Percentiles rank a stretch among this genome's conserved stretches.
Evolutionary conservation across 208 protist species (phyloP).

Genomic region (Wallacemonas rigidus): DNA sequence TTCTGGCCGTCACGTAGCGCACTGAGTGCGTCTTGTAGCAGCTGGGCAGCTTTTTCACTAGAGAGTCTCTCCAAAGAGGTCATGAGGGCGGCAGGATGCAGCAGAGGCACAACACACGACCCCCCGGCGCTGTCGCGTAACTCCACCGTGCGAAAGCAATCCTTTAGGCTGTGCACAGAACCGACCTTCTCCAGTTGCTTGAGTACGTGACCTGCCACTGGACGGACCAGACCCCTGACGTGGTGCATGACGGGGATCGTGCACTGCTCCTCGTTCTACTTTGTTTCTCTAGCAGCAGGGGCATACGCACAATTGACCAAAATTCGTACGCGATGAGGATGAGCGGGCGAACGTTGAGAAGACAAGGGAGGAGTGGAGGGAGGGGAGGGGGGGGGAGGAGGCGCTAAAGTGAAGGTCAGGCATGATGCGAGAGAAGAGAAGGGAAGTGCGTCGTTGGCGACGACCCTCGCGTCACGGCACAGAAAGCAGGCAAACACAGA

Average conservation of each 20-base stretch:
- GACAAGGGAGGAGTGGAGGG: neutral
- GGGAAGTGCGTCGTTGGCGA: neutral
- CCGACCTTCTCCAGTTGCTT: neutral
- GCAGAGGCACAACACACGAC: slow-evolving; percentile 13
- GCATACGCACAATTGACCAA: neutral
- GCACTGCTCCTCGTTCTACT: neutral
- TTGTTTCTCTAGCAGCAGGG: too few relatives aligned
- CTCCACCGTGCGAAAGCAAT: slow-evolving; percentile 5
- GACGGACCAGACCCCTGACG: slow-evolving; percentile 52
- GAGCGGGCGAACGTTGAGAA: neutral
- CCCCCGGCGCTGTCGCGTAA: slow-evolving; percentile 8
- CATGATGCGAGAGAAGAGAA: neutral
- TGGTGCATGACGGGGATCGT: slow-evolving; percentile 45
- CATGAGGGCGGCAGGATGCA: slow-evolving; percentile 31
- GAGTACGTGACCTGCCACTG: slow-evolving; percentile 24
- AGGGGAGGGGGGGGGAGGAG: too few relatives aligned
- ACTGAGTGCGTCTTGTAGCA: slow-evolving; percentile 30
- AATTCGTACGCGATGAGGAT: neutral
- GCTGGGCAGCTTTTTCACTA: slow-evolving; percentile 26
- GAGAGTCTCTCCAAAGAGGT: slow-evolving; percentile 22
- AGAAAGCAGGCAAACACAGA: too few relatives aligned
- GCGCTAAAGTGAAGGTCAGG: too few relatives aligned
- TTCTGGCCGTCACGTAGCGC: neutral
- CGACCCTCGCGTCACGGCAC: neutral
- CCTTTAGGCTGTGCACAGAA: neutral